Base-by-base conservation (phyloP, 2,329 filamentous ascomycete species). In the Exophiala sp. region DNA sequence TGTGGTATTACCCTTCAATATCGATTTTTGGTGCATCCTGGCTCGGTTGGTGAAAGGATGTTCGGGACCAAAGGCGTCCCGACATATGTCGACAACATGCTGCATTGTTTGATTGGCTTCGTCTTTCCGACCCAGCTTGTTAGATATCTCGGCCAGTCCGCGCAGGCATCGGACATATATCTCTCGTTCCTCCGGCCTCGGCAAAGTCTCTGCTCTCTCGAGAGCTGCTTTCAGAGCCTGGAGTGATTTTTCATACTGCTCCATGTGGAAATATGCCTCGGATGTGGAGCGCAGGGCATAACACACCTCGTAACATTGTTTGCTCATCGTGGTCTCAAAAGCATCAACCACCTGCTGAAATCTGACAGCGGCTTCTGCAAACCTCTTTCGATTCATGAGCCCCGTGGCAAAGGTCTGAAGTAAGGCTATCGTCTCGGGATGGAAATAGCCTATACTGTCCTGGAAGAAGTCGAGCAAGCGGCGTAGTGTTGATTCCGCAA, bases 371-470 rank as follows among this genome's bases (percentile, higher is more conserved):
- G 62, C 59, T 45, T 64, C 62, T 3, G 54, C 51, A 34, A 57
- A 64, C 41, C 57, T 46, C 38, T 62, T 53, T 34, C 61, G 52
- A 34, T 64, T 64, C 49, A 64, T 45, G 3, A 64, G 52, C 20
- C 56, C 51, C 5, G 58, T 62, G 6, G 60, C 62, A 50, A 64
- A 64, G 5, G 60, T 64, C 54, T 64, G 62, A 12, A 64, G 44
- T 12, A 64, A 46, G 11, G 62, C 62, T 32, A 62, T 62, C 2
- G 62, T 64, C 47, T 64, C 62, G 4, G 56, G 47, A 32, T 64
- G 60, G 35, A 64, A 64, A 34, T 64, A 64, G 5, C 62, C 62
- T 35, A 64, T 64, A 38, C 60, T 59, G 40, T 64, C 62, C 49
- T 62, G 59, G 42, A 64, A 64, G 43, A 64, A 64, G 52, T 61